Evolutionary conservation across 2,329 filamentous ascomycete species (phyloP).

Genomic region (Xylariaceae sp.): DNA sequence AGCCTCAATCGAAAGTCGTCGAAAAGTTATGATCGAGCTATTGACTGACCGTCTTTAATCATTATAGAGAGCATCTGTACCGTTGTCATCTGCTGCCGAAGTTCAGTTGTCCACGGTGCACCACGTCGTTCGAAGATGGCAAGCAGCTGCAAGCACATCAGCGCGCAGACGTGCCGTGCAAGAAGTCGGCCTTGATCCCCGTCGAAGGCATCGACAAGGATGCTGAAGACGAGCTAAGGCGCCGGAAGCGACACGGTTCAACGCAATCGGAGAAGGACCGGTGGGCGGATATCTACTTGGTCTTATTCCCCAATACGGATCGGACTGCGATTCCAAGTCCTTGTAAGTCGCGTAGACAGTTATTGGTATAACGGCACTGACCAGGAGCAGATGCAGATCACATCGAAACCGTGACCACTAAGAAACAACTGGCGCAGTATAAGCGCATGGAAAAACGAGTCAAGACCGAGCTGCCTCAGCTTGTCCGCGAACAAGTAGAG

Average conservation of each 20-base stretch:
- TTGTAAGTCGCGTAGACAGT: constrained; percentile 21
- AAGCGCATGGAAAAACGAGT: constrained; percentile 26
- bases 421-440: constrained; percentile 21
- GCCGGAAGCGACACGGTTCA: constrained; percentile 25
- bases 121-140: constrained; percentile 22
- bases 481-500: constrained; percentile 28
- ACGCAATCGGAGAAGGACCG: constrained; percentile 28
- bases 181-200: constrained; percentile 22
- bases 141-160: constrained; percentile 26
- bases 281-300: constrained; percentile 32
- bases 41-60: no score
- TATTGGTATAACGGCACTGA: not conserved
- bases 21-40: constrained; percentile 8
- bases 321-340: constrained; percentile 28
- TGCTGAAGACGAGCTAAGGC: constrained; percentile 27
- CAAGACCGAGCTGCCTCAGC: constrained; percentile 26
- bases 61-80: constrained; percentile 29
- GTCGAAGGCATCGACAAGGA: constrained; percentile 29
- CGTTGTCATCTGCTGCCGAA: constrained; percentile 28
- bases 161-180: constrained; percentile 28
- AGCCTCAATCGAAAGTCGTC: not conserved
- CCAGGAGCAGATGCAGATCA: constrained; percentile 24
- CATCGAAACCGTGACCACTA: constrained; percentile 18
- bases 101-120: constrained; percentile 28
- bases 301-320: constrained; percentile 30